phyloP scores from a whole-genome alignment of 2,329 filamentous ascomycete species.

The Colletotrichum spaethianum region DNA sequence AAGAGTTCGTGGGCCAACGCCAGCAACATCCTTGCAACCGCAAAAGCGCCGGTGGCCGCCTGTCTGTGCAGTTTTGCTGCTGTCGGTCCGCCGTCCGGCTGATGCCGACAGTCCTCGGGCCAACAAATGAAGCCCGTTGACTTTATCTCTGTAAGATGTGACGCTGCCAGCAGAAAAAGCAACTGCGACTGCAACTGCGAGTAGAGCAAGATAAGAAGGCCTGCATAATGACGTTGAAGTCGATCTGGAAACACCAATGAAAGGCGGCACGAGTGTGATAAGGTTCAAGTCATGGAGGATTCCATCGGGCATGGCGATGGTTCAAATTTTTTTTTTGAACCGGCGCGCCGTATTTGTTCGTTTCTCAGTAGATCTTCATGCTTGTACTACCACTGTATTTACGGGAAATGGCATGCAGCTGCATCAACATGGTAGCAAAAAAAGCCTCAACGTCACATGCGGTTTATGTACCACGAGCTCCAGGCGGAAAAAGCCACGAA shows the following conservation, averaged over 20 bases:
- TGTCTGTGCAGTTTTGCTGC: not conserved
- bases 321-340: not conserved
- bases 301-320: not conserved
- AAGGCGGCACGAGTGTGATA: not conserved
- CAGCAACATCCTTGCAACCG: constrained; percentile 24
- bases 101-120: not conserved
- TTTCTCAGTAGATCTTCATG: not conserved
- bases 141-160: not conserved
- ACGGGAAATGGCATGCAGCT: not conserved
- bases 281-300: not conserved
- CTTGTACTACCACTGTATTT: not conserved
- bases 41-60: not conserved
- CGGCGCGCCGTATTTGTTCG: too few species aligned
- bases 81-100: not conserved
- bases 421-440: not conserved
- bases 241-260: constrained; percentile 1
- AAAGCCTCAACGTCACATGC: not conserved
- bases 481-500: too few species aligned
- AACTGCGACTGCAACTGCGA: not conserved
- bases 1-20: not conserved
- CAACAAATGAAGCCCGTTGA: not conserved
- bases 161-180: constrained; percentile 7
- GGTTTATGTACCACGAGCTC: not conserved
- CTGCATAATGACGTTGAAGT: constrained; percentile 16
- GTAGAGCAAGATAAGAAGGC: constrained; percentile 18